phyloP scores from a whole-genome alignment of 208 protist species.

The Trypanosomatidae sp. region DNA sequence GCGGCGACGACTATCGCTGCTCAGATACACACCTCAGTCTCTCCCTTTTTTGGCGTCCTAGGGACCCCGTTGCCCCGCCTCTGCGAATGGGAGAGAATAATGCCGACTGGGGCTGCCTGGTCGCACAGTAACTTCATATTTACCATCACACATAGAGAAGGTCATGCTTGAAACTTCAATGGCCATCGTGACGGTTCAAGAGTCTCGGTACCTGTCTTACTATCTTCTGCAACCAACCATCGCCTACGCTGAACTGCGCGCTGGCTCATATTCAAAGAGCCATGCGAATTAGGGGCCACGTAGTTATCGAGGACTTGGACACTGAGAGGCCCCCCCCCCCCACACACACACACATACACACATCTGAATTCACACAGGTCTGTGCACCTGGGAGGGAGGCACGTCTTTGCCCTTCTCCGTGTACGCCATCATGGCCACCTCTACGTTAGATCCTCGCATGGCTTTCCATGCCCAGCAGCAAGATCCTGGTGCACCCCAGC shows the following conservation, averaged over 20 bases:
- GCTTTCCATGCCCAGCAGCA: constrained; percentile 76
- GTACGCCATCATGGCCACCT: constrained; percentile 48
- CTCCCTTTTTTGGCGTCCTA: neutral
- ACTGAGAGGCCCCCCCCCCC: neutral
- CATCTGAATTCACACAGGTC: neutral
- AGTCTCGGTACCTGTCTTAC: neutral
- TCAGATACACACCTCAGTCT: neutral
- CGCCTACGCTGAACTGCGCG: neutral
- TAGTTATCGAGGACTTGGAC: neutral
- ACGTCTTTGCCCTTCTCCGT: neutral
- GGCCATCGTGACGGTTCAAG: neutral
- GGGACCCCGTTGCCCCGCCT: neutral
- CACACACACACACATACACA: neutral
- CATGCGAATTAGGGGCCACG: neutral
- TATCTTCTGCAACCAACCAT: neutral
- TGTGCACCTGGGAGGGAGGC: neutral
- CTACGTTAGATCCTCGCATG: constrained; percentile 76
- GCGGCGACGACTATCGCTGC: neutral
- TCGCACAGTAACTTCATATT: neutral
- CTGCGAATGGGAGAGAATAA: neutral
- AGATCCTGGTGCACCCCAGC: constrained; percentile 55
- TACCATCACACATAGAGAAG: neutral
- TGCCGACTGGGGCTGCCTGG: neutral
- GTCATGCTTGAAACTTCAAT: neutral
- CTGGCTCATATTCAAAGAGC: neutral